Base-by-base conservation (phyloP, 768 basidiomycete species). In the Cystofilobasidium capitatum region DNA sequence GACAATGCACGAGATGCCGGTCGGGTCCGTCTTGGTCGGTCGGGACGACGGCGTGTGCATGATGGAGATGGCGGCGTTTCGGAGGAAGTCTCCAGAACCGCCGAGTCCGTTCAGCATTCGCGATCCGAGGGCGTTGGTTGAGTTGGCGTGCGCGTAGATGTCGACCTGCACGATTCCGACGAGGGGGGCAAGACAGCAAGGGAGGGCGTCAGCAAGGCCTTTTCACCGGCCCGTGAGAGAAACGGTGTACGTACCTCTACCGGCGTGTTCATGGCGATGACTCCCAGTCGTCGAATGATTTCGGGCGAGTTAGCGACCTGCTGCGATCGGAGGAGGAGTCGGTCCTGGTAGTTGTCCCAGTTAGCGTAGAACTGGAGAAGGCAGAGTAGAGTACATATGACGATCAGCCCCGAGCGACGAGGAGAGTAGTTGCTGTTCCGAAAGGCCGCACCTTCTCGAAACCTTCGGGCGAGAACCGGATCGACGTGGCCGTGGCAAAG, bases 401-500 rank as follows among this genome's bases (percentile, higher is more conserved):
- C 55, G 12, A 10, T 44, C 42, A 44, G 42, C 12, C 12, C 22
- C 42, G 42, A 12, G 42, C 22, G 13, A 44, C 42, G 42, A 44
- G 12, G 42, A 22, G 42, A 22, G 12, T 12, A 12, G 12, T 44
- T 22, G 22, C 13, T 22, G 22, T 12, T 44, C 54, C n/a, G 54
- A 55, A 24, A 10, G 13, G 12, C 29, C 61, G 40, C 24, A 62
- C 44, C 45, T 65, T 58, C 62, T 70, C 62, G 65, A 74, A 75
- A 5, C 64, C 70, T 12, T 71, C 71, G 40, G 74, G 73, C 24
- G 71, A 72, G 71, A 75, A 73, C 29, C 75, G 71, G 60, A 75
- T 74, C 31, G 75, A 75, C 26, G 75, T 75, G 20, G 77, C 79
- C 0, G 79, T 79, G 0, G 76, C 76, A 62, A 79, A 77, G 57